Conservation (phyloP, 2,329 filamentous ascomycete genomes). For the Fusarium heterosporum region DNA sequence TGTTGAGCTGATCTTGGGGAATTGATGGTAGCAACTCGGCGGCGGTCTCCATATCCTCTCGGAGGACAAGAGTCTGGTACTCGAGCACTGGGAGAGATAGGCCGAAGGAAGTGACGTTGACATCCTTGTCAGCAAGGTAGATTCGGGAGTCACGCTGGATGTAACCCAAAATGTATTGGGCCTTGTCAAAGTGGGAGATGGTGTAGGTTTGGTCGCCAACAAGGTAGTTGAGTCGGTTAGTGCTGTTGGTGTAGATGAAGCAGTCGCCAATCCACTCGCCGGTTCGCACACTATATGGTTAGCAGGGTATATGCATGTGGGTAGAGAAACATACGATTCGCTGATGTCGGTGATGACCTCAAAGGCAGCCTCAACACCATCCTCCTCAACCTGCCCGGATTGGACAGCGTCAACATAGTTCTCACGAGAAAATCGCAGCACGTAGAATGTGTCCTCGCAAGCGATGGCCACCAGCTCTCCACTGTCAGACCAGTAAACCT, state of each 20-base stretch:
- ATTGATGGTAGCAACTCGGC: slow-evolving; percentile 86
- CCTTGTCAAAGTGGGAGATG: slow-evolving; percentile 94
- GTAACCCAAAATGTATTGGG: slow-evolving; percentile 95
- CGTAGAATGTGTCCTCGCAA: slow-evolving; percentile 95
- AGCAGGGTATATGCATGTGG: not conserved
- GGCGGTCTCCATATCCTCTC: slow-evolving; percentile 92
- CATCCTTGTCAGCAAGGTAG: slow-evolving; percentile 96
- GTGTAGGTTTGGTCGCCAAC: slow-evolving; percentile 99
- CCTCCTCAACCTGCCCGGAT: slow-evolving; percentile 83
- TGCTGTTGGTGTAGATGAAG: slow-evolving; percentile 98
- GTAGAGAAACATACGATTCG: slow-evolving; percentile 71
- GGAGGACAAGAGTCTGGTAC: slow-evolving; percentile 95
- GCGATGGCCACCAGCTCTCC: slow-evolving; percentile 93
- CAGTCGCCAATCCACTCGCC: slow-evolving; percentile 99
- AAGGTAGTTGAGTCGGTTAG: slow-evolving; percentile 96
- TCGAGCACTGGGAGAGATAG: slow-evolving; percentile 94
- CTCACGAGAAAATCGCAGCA: slow-evolving; percentile 90
- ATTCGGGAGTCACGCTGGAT: slow-evolving; percentile 94
- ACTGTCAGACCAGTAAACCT: slow-evolving; percentile 96
- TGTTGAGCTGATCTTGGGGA: slow-evolving; percentile 94
- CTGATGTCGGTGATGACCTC: slow-evolving; percentile 96
- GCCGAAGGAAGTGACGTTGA: slow-evolving; percentile 88
- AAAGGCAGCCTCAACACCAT: slow-evolving; percentile 95
- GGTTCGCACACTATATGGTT: slow-evolving; percentile 76
- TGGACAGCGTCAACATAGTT: slow-evolving; percentile 87